These are phyloP conservation scores for Solanum chacoense DNA, from an alignment of 305 asterid species.

Conservation along the genomic window DNA sequence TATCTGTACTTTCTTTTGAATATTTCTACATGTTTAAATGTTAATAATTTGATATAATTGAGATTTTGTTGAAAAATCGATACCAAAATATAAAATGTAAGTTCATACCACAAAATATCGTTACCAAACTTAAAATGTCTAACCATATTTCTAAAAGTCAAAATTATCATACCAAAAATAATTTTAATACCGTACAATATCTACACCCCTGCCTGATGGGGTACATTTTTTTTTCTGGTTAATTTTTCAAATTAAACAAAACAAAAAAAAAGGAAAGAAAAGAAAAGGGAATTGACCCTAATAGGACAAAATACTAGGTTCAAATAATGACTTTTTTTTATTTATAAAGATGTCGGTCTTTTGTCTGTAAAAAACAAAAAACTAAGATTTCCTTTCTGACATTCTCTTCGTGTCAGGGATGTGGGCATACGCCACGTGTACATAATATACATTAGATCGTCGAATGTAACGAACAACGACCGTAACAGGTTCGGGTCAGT, in stretches of 20 bases:
- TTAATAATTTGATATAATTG: too few relatives aligned
- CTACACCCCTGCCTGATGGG: neutral
- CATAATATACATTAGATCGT: neutral
- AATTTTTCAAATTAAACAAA: neutral
- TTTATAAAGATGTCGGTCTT: neutral
- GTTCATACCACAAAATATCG: neutral
- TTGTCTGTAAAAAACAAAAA: neutral
- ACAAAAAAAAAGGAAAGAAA: too few relatives aligned
- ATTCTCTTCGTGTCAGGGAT: neutral
- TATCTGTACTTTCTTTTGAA: neutral
- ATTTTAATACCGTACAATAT: too few relatives aligned
- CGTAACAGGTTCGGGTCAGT: neutral
- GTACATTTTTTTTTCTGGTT: neutral
- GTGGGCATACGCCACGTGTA: neutral
- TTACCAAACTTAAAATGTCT: neutral
- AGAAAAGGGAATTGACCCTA: neutral
- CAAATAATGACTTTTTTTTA: neutral
- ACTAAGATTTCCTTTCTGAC: neutral
- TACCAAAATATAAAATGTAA: too few relatives aligned
- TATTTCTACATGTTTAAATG: too few relatives aligned
- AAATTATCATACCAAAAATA: too few relatives aligned
- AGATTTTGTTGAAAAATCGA: neutral
- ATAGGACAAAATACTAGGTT: neutral
- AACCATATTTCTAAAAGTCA: too few relatives aligned
- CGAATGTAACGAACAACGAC: neutral